Evolutionary conservation across 1,284 basidiomycete species (phyloP).

Genomic region (Porphyrellus sp.): DNA sequence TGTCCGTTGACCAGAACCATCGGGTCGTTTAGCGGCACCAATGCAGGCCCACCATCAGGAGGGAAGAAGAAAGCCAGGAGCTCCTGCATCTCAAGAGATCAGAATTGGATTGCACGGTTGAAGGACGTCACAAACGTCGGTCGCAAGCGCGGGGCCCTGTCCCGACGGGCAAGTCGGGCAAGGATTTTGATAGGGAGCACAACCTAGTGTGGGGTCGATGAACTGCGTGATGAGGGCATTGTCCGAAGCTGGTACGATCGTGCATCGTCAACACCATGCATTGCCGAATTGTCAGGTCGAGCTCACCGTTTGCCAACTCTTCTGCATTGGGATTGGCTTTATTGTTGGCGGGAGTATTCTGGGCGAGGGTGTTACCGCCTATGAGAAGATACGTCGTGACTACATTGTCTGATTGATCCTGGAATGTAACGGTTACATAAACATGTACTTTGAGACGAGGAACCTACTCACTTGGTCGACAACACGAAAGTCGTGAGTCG

Average conservation of each 20-base stretch:
- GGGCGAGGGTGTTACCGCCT: constrained; percentile 22
- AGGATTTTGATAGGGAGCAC: constrained; percentile 25
- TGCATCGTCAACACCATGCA: not conserved
- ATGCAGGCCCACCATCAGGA: constrained; percentile 24
- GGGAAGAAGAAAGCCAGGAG: constrained; percentile 26
- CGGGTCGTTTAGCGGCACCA: constrained; percentile 27
- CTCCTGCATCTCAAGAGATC: constrained; percentile 15
- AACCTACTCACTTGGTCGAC: constrained; percentile 21
- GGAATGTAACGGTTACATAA: not conserved
- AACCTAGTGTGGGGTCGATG: constrained; percentile 27
- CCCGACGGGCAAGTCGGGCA: constrained; percentile 26
- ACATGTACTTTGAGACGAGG: not conserved
- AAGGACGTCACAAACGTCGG: constrained; percentile 19
- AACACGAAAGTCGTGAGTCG: constrained; percentile 28
- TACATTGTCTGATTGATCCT: constrained; percentile 32
- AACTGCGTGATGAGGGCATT: constrained; percentile 27
- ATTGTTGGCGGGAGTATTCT: constrained; percentile 26
- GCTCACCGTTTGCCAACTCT: constrained; percentile 27
- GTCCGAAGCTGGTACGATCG: constrained; percentile 20
- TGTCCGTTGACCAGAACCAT: constrained; percentile 30
- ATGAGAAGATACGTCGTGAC: constrained; percentile 30
- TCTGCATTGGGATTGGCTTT: constrained; percentile 25
- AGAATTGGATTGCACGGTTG: not conserved
- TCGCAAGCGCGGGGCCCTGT: constrained; percentile 21
- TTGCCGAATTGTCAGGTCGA: not conserved